A percentile compares a stretch with the other conserved stretches of the same genome.
phyloP scores from a whole-genome alignment of 345 rosid species.

The Garcia nutans region DNA sequence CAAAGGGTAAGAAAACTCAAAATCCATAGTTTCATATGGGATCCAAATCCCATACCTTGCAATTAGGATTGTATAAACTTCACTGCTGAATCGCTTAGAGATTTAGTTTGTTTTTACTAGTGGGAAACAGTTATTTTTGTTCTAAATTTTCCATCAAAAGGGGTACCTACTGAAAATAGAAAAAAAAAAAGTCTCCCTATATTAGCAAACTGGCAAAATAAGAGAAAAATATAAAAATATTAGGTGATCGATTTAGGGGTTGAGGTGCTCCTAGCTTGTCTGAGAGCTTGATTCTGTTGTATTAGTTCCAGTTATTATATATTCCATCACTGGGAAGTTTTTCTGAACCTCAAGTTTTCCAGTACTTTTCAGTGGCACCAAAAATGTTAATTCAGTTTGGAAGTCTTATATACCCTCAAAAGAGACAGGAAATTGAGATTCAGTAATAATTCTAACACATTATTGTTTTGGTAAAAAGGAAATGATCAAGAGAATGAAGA shows the following conservation, averaged over 20 bases:
- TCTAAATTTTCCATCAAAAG: too few relatives aligned
- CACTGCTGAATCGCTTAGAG: background rate
- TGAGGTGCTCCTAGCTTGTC: background rate
- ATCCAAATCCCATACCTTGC: too few relatives aligned
- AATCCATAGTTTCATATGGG: too few relatives aligned
- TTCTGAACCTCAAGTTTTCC: background rate
- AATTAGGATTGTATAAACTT: too few relatives aligned
- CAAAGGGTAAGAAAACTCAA: too few relatives aligned
- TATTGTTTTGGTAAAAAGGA: background rate
- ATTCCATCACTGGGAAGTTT: background rate
- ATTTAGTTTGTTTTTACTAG: background rate
- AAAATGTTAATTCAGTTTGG: background rate
- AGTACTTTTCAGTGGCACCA: background rate
- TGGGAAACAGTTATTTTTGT: too few relatives aligned
- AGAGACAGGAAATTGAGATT: background rate
- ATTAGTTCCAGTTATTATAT: too few relatives aligned
- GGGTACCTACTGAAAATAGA: too few relatives aligned
- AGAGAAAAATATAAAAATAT: too few relatives aligned
- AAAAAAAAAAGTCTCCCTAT: background rate
- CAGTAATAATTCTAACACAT: background rate
- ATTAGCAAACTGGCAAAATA: background rate
- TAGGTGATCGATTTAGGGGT: background rate
- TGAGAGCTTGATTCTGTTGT: too few relatives aligned
- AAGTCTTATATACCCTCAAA: background rate
- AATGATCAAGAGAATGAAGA: background rate